Base-by-base conservation (phyloP, 129 eudicot species). In the Mikania micrantha region DNA sequence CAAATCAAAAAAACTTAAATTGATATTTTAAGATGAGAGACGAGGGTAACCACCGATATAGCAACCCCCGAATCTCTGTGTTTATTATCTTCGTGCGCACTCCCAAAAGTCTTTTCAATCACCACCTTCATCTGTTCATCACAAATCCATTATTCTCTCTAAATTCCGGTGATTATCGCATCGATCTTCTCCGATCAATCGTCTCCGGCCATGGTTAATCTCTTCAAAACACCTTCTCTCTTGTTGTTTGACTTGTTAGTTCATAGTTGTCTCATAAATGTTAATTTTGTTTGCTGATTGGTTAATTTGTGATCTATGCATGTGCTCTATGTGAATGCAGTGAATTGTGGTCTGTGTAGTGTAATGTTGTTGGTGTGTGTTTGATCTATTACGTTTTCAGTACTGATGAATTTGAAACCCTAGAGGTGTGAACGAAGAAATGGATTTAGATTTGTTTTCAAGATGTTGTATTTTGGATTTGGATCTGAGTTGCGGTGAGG, bases 201-300 rank as follows among this genome's bases (percentile, higher is more conserved):
- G 49, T 45, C 79, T 48, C 49, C 74, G 31, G 54, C 79, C 74
- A 75, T 75, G 79, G 79, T 75, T 17, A 67, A 27, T 75, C 74
- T 57, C 67, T 41, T 58, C 8, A 9, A 9, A 16, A 44, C 41
- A 13, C 36, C 67, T 6, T 61, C 36, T 25, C 1, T 54, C 36
- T 21, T 72, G 15, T 48, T 60, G 60, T 36, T 60, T 32, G 34
- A 44, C 62, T 58, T 57, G 1, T 10, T 75, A 48, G 59, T n/a
- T n/a, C n/a, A n/a, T n/a, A 52, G 62, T 75, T 71, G 7, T 9
- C 44, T 2, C 20, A 9, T 35, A 49, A 8, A n/a, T 60, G 35
- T 36, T 24, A 38, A 2, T 9, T 63, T 12, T 5, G 15, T 25
- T 3, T 63, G 25, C n/a, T 64, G 31, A 50, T 50, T 36, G 24